These are phyloP conservation scores for Microsporum ferrugineum DNA, from an alignment of 2,329 filamentous ascomycete genomes.

Conservation along the genomic window DNA sequence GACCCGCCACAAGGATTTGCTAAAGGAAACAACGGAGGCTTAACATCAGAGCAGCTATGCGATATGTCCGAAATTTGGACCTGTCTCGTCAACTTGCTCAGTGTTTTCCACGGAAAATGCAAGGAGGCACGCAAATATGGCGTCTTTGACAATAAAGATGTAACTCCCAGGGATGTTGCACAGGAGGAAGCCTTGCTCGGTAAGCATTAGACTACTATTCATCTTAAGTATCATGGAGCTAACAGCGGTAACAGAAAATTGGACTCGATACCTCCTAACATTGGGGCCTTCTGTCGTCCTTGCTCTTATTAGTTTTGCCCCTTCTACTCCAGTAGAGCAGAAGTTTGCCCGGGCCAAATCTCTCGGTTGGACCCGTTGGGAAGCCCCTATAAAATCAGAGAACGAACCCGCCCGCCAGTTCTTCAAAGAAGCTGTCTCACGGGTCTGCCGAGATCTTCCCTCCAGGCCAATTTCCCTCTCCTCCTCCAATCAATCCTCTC, in stretches of 20 bases:
- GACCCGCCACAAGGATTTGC: constrained; percentile 49
- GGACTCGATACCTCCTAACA: constrained; percentile 49
- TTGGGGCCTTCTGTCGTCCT: constrained; percentile 47
- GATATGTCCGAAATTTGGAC: constrained; percentile 57
- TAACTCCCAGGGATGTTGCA: constrained; percentile 30
- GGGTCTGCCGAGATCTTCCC: constrained; percentile 32
- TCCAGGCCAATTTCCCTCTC: not conserved
- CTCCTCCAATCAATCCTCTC: not conserved
- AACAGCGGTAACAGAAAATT: constrained; percentile 39
- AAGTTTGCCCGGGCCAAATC: constrained; percentile 44
- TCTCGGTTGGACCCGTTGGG: constrained; percentile 49
- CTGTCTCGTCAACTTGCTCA: constrained; percentile 46
- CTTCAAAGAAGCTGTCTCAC: constrained; percentile 49
- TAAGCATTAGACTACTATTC: constrained; percentile 18
- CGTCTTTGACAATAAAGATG: constrained; percentile 45
- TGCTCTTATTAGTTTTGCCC: constrained; percentile 36
- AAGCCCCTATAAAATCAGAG: constrained; percentile 29
- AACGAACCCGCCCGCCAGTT: constrained; percentile 44
- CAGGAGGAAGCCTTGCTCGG: constrained; percentile 44
- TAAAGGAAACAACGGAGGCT: constrained; percentile 43
- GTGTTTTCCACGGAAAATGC: constrained; percentile 44
- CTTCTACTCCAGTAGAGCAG: constrained; percentile 28
- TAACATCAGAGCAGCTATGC: constrained; percentile 47
- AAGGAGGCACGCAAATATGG: constrained; percentile 45
- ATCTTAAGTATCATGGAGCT: not conserved